These are phyloP conservation scores for Xylaria nigripes DNA, from an alignment of 495 filamentous ascomycete genomes.

Conservation along the genomic window DNA sequence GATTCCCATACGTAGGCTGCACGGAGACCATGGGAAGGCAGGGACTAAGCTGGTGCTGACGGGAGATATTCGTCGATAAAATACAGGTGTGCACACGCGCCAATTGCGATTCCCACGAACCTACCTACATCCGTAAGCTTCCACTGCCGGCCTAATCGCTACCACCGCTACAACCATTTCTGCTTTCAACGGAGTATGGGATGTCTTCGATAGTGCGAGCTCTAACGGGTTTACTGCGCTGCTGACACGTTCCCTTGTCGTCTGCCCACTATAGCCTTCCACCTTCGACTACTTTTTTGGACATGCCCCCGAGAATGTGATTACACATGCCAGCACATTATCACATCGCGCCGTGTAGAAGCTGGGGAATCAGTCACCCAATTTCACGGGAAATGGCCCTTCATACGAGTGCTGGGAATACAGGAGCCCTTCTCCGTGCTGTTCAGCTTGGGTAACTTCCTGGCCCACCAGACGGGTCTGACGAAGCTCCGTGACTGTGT, in stretches of 20 bases:
- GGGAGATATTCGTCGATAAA: not conserved
- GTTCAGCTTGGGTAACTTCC: conserved; percentile 84
- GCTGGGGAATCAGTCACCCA: conserved; percentile 65
- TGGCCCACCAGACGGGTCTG: conserved; percentile 78
- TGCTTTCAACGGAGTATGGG: not conserved
- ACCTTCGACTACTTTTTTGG: conserved; percentile 67
- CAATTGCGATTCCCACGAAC: conserved; percentile 57
- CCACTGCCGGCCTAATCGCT: not conserved
- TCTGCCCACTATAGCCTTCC: conserved; percentile 41
- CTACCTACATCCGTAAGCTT: conserved; percentile 47
- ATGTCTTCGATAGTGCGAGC: not conserved
- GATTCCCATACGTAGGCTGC: not conserved
- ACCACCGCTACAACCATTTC: not conserved
- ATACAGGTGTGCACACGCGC: conserved; percentile 67
- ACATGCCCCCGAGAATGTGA: conserved; percentile 88
- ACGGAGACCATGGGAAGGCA: not conserved
- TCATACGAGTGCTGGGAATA: conserved; percentile 78
- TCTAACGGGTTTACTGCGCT: not conserved
- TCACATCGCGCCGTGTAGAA: conserved; percentile 64
- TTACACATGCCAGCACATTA: conserved; percentile 94
- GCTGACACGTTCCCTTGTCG: conserved; percentile 1
- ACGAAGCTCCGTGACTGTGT: conserved; percentile 58
- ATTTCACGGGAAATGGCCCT: conserved; percentile 99
- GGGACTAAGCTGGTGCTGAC: not conserved
- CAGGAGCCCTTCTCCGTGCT: conserved; percentile 92